Base-by-base conservation (phyloP, 306 rosid species). In the Quillaja saponaria region DNA sequence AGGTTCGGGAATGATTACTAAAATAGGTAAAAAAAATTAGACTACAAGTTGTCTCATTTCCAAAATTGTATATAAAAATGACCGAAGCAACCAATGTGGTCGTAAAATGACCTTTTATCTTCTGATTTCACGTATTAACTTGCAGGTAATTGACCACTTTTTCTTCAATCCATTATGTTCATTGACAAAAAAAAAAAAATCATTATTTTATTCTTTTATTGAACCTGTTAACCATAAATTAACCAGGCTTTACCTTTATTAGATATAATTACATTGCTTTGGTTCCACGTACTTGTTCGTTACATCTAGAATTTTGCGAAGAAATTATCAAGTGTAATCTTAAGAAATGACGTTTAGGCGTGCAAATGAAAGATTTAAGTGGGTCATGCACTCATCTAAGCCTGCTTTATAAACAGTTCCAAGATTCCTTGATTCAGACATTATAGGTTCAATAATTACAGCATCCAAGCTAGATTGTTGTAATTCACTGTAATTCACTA, bases 261-360 rank as follows among this genome's bases (percentile, higher is more conserved):
- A 65, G n/a, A 72, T 41, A 73, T 52, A 63, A 66, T 61, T 64
- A 50, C 52, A 67, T 64, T 73, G 79, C 83, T 77, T 78, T 80
- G 82, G 64, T 54, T 74, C 18, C 64, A 82, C n/a, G n/a, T n/a
- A n/a, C 86, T 76, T 74, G 78, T 64, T 34, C 18, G 45, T 62
- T 71, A 66, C 69, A 71, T 71, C 78, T 75, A 55, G 71, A 63
- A 75, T 57, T 64, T 64, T 48, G 62, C 68, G 73, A 64, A 63
- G 48, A 37, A 69, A 62, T 69, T 76, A 50, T 48, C 62, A 68
- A 76, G 81, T 65, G 72, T 64, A 77, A 76, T 74, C 80, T 76
- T 71, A 67, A 57, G 86, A 85, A 53, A 77, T 73, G 86, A 80
- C 76, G 61, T 70, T 63, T 75, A 74, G 83, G 90, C 90, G 86